Evolutionary conservation across 2,329 filamentous ascomycete species (phyloP), one percentile per base, ranked within the genome.

Genomic region (Paecilomyces dactylethromorphus): DNA sequence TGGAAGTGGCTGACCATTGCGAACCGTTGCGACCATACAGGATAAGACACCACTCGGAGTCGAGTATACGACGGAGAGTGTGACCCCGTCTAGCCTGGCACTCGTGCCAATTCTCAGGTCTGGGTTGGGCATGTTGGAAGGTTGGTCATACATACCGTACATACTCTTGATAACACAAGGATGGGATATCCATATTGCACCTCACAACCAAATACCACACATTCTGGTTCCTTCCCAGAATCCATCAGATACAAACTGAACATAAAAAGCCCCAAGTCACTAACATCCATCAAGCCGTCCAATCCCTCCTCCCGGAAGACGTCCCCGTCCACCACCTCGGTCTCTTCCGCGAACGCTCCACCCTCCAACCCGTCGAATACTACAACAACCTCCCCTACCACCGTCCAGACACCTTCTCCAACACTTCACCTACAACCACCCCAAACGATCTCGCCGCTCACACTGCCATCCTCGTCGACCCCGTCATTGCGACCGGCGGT

Each of bases 21-120:
- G 12, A n/a, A 39, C 49, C 11, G 24, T 52, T 12, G 22, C n/a
- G 22, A 45, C 21, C 24, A 26, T 29, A 13, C 65, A 95, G 90
- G 90, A 87, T 71, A 78, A 83, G 69, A 94, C 91, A 0, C 89
- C 91, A 0, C 82, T 97, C 32, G 90, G 89, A 63, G 91, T 87
- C 73, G 77, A 86, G 62, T 96, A 92, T 77, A 82, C 84, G 13
- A 87, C 85, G 0, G 83, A 84, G 39, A 80, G 80, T 45, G 81
- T 91, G 63, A 74, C 82, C 5, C 88, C 90, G 0, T 76, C 81
- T 54, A 83, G 83, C 59, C 84, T 97, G 65, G 92, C 88, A 56
- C 83, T 97, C 56, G 88, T 97, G 2, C 93, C 93, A 39, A 96
- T 97, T 74, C 84, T 97, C n/a, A 85, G 93, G 61, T 96, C 91